Evolutionary conservation across 2,329 filamentous ascomycete genomes (phyloP).

Genomic region (Xylariaceae sp.): DNA sequence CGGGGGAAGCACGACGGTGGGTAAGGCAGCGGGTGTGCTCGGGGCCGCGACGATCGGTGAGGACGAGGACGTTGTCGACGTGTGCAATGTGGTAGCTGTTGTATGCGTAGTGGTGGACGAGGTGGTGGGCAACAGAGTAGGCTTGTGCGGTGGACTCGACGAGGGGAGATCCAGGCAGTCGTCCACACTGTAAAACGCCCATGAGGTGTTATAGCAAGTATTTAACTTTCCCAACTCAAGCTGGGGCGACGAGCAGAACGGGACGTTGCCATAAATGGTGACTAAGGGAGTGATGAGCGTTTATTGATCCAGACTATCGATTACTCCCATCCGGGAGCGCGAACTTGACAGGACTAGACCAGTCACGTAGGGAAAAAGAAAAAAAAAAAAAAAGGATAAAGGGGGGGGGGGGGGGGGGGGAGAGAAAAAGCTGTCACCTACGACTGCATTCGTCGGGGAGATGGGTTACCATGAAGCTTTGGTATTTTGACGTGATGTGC

Average conservation of each 20-base stretch:
- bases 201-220: conserved; percentile 12
- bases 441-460: conserved; percentile 10
- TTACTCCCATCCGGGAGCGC: not conserved
- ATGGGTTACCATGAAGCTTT: conserved; percentile 10
- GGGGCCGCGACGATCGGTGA: not conserved
- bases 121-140: not conserved
- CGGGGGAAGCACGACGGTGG: not conserved
- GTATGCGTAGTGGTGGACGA: not conserved
- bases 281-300: not conserved
- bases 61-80: not conserved
- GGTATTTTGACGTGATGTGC: conserved; percentile 1
- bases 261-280: conserved; percentile 13
- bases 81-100: not conserved
- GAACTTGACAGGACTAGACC: not conserved
- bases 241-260: conserved; percentile 11
- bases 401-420: no score
- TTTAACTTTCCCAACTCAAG: not conserved
- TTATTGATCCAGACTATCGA: not conserved
- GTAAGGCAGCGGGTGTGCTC: no score
- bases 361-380: not conserved
- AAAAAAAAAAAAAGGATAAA: no score
- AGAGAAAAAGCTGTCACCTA: not conserved
- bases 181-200: conserved; percentile 15
- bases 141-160: no score
- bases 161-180: not conserved